Conservation (phyloP, 495 filamentous ascomycete species). For the Lepidopterella palustris region DNA sequence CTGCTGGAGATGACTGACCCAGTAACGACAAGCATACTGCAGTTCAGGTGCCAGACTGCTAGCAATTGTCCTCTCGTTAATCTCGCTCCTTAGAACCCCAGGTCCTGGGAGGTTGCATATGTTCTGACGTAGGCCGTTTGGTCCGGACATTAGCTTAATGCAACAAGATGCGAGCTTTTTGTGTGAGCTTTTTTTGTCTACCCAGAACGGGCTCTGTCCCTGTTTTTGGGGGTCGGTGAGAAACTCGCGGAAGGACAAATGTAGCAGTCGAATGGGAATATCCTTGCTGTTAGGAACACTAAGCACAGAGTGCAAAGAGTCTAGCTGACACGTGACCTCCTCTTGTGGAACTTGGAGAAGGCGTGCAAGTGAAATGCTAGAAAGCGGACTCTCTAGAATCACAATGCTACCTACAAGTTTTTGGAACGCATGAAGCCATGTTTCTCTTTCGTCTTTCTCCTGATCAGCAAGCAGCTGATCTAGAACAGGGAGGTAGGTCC, state of each 20-base stretch:
- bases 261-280: conserved; percentile 36
- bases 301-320: conserved; percentile 36
- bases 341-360: conserved; percentile 18
- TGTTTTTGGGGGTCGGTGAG: conserved; percentile 38
- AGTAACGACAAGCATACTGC: conserved; percentile 45
- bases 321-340: conserved; percentile 18
- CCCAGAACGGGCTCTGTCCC: conserved; percentile 32
- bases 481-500: conserved; percentile 23
- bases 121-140: conserved; percentile 28
- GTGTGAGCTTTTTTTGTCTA: conserved; percentile 38
- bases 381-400: conserved; percentile 30
- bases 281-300: conserved; percentile 30
- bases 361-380: conserved; percentile 25
- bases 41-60: conserved; percentile 32
- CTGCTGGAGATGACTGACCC: conserved; percentile 41
- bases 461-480: conserved; percentile 12
- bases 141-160: conserved; percentile 31
- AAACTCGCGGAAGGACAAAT: conserved; percentile 49
- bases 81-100: conserved; percentile 24
- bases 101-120: conserved; percentile 36
- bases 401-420: conserved; percentile 34
- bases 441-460: conserved; percentile 5
- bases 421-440: conserved; percentile 21
- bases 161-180: conserved; percentile 30
- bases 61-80: conserved; percentile 20